Base-by-base conservation (phyloP, 257 asterid species). In the Scutellaria barbata region DNA sequence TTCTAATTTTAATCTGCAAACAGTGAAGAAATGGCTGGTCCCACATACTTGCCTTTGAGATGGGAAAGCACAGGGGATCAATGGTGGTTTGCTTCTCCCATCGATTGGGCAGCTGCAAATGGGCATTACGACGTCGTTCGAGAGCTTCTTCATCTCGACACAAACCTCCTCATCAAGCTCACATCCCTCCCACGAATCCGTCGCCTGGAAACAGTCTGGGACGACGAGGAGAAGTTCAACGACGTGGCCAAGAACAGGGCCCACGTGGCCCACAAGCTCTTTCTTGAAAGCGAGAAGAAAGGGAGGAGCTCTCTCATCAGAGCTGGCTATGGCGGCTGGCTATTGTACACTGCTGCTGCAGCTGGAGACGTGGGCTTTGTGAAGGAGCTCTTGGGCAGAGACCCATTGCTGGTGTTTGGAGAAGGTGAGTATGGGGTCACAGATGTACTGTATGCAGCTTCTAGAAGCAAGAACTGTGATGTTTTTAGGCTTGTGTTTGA, bases 261-360 rank as follows among this genome's bases (percentile, higher is more conserved):
- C 46, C 75, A 68, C 7, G 95, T 94, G 40, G 99, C 99, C 0
- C 67, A 57, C 2, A 85, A 83, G 40, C 95, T 94, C n/a, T 70
- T 89, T 45, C 83, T 78, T 1, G 95, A 84, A 39, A 84, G 91
- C 33, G 87, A 6, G 33, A 80, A 73, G 71, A 74, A 63, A 51
- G 95, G 91, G n/a, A 81, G 73, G 4, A 95, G 89, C 41, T 89
- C 98, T 7, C 48, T 94, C 70, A 84, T 94, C 69, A 71, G 86
- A 69, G 97, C 95, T 16, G 99, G 99, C 22, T 94, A 91, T 63
- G 99, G 99, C 2, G 99, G 99, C 10, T 94, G 99, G 99, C 95
- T 94, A 48, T 79, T 94, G 20, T 94, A 94, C 85, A 87, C 96
- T 20, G 98, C 98, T 17, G 95, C 98, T 41, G 77, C 96, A 0